These are phyloP conservation scores for Fusarium sp. DNA, from an alignment of 2,329 filamentous ascomycete genomes.

Conservation along the genomic window DNA sequence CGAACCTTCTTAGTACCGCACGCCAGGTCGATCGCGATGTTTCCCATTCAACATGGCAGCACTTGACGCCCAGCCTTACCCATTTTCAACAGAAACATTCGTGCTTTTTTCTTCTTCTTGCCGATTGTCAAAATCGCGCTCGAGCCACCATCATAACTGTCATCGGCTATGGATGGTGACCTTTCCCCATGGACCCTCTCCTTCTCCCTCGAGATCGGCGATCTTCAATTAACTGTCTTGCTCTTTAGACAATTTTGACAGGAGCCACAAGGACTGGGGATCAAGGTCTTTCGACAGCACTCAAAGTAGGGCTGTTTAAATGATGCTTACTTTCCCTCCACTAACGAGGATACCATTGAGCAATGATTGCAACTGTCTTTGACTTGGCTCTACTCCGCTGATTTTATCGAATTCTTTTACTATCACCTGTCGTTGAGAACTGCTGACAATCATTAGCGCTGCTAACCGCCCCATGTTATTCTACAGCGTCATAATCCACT, in stretches of 20 bases:
- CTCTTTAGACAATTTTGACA: conserved; percentile 14
- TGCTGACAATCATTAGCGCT: not conserved
- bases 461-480: conserved; percentile 11
- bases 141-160: conserved; percentile 30
- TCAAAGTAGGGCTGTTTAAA: conserved; percentile 14
- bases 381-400: not conserved
- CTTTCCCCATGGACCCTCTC: conserved; percentile 25
- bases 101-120: conserved; percentile 5
- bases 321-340: conserved; percentile 10
- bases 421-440: not conserved
- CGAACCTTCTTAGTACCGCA: not conserved
- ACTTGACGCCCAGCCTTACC: not conserved
- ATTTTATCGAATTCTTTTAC: not conserved
- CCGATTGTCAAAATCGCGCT: conserved; percentile 20
- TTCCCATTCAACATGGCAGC: not conserved
- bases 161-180: conserved; percentile 9
- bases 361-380: not conserved
- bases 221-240: conserved; percentile 31
- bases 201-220: conserved; percentile 40
- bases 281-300: conserved; percentile 6
- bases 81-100: not conserved
- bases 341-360: not conserved
- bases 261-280: conserved; percentile 13
- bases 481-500: conserved; percentile 28
- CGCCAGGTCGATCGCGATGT: not conserved